phyloP scores from a whole-genome alignment of 106 monocot genomes.

The Ottelia alismoides region DNA sequence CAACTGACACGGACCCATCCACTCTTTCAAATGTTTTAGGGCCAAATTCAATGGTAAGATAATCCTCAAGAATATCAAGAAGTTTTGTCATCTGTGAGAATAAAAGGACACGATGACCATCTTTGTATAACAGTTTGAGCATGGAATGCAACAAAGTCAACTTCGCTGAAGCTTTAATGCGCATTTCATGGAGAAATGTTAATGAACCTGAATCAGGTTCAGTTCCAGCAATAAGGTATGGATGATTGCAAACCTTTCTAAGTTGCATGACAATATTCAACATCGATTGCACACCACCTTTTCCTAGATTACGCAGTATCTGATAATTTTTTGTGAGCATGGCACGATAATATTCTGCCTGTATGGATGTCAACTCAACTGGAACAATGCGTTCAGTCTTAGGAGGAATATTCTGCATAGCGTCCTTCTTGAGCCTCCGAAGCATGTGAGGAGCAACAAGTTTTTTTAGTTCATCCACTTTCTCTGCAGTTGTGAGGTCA shows the following conservation, averaged over 20 bases:
- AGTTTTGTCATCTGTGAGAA: slow-evolving; percentile 99
- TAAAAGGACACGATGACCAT: slow-evolving; percentile 91
- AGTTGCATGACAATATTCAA: slow-evolving; percentile 98
- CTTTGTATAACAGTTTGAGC: slow-evolving; percentile 74
- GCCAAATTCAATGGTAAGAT: slow-evolving; percentile 72
- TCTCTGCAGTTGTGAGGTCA: slow-evolving; percentile 83
- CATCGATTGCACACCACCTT: slow-evolving; percentile 83
- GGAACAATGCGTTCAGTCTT: slow-evolving; percentile 93
- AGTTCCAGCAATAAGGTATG: slow-evolving; percentile 95
- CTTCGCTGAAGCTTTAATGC: slow-evolving; percentile 95
- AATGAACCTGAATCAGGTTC: slow-evolving; percentile 84
- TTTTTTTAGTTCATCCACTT: slow-evolving; percentile 92
- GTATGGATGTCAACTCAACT: slow-evolving; percentile 90
- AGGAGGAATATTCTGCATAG: slow-evolving; percentile 96
- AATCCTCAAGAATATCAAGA: slow-evolving; percentile 99
- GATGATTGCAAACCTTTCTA: slow-evolving; percentile 96
- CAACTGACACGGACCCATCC: slow-evolving; percentile 87
- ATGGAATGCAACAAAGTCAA: slow-evolving; percentile 76
- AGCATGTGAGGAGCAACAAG: slow-evolving; percentile 97
- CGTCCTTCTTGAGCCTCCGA: slow-evolving; percentile 85
- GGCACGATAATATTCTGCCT: slow-evolving; percentile 91
- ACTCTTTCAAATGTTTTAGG: slow-evolving; percentile 87
- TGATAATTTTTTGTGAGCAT: slow-evolving; percentile 98
- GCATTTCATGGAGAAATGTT: slow-evolving; percentile 92
- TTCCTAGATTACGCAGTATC: slow-evolving; percentile 78